Evolutionary conservation across 345 rosid species (phyloP).

Genomic region (Salix caprea): DNA sequence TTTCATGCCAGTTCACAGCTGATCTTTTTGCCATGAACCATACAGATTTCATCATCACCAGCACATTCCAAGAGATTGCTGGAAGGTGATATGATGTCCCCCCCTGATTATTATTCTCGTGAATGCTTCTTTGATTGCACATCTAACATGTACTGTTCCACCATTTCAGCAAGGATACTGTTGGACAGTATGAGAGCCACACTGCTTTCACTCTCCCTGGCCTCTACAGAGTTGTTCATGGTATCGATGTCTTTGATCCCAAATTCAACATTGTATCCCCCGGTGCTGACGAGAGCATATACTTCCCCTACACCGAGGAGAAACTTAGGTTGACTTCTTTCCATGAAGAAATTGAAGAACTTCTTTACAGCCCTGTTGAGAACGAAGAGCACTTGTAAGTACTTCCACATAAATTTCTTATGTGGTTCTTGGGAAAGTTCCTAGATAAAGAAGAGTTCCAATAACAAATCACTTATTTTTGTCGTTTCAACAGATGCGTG

Average conservation of each 20-base stretch:
- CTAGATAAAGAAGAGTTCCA: neutral
- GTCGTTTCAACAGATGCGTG: conserved; percentile 48
- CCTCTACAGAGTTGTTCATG: conserved; percentile 84
- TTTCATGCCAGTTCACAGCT: conserved; percentile 93
- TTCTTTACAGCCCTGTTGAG: conserved; percentile 68
- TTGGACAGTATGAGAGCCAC: conserved; percentile 94
- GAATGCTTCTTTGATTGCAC: neutral
- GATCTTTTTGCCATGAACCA: conserved; percentile 95
- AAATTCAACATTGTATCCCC: conserved; percentile 92
- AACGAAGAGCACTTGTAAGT: conserved; percentile 71
- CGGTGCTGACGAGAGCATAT: conserved; percentile 73
- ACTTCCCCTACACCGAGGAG: conserved; percentile 63
- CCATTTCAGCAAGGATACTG: conserved; percentile 65
- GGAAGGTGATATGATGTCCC: conserved; percentile 53
- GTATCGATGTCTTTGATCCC: conserved; percentile 75
- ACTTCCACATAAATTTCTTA: neutral
- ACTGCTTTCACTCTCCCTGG: conserved; percentile 89
- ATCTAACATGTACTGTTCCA: neutral
- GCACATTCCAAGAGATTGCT: conserved; percentile 97
- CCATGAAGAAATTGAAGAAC: conserved; percentile 67
- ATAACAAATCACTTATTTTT: neutral
- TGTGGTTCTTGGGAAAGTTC: neutral
- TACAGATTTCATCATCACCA: conserved; percentile 95
- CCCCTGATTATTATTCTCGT: neutral
- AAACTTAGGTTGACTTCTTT: conserved; percentile 50